Evolutionary conservation across 2,329 filamentous ascomycete species (phyloP).

Genomic region (Nemania sp.): DNA sequence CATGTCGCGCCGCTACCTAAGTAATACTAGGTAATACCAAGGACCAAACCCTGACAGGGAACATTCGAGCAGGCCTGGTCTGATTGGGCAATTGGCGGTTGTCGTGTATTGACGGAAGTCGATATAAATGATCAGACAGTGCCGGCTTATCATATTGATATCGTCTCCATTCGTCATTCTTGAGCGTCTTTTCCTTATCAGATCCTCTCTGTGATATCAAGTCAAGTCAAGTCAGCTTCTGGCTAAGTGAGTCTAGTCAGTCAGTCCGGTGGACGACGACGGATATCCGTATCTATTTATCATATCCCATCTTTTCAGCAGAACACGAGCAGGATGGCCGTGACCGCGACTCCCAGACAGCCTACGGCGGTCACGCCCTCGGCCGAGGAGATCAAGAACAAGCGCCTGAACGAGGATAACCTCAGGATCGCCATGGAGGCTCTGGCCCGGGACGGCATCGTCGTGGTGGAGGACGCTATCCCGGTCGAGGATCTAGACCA

Average conservation of each 20-base stretch:
- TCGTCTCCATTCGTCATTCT: conserved; percentile 9
- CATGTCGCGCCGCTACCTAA: too few relatives aligned
- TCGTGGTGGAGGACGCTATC: conserved; percentile 60
- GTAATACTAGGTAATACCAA: conserved; percentile 8
- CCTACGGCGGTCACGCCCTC: conserved; percentile 34
- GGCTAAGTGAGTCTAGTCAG: too few relatives aligned
- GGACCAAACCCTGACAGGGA: not conserved
- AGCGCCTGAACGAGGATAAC: conserved; percentile 51
- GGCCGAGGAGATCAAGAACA: conserved; percentile 45
- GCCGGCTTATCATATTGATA: not conserved
- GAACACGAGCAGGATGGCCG: conserved; percentile 13
- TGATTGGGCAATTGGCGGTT: conserved; percentile 10
- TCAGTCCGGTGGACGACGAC: too few relatives aligned
- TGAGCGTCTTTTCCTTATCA: conserved; percentile 11
- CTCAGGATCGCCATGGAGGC: conserved; percentile 59
- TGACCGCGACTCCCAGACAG: conserved; percentile 19
- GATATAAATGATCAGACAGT: conserved; percentile 18
- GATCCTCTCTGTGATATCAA: conserved; percentile 6
- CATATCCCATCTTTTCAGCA: not conserved
- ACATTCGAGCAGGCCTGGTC: not conserved
- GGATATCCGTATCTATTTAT: too few relatives aligned
- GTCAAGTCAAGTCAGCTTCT: too few relatives aligned
- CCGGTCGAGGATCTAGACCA: conserved; percentile 54
- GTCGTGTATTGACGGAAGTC: not conserved
- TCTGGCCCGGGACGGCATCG: conserved; percentile 58